phyloP scores from a whole-genome alignment of 768 basidiomycete species.

The Butyriboletus loyo region DNA sequence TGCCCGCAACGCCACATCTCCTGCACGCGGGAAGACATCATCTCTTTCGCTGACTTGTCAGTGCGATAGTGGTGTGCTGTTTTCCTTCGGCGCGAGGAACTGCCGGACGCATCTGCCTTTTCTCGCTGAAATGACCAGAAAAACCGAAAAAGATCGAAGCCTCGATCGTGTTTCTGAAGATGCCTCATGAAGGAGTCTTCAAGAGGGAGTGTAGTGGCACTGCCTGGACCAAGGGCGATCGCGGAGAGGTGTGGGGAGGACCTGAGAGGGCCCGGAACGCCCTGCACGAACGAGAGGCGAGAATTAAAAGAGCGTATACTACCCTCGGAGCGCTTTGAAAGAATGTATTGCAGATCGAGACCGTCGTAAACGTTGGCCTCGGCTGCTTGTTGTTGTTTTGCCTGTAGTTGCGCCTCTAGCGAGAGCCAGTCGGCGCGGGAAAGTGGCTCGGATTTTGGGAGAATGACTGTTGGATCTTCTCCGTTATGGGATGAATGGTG shows the following conservation, averaged over 20 bases:
- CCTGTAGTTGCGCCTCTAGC: constrained; percentile 41
- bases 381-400: constrained; percentile 14
- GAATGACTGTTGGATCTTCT: constrained; percentile 24
- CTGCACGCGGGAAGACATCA: constrained; percentile 31
- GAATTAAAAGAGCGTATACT: constrained; percentile 32
- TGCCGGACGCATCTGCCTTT: constrained; percentile 36
- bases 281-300: constrained; percentile 18
- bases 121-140: constrained; percentile 64
- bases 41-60: constrained; percentile 18
- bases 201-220: constrained; percentile 31
- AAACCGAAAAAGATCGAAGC: constrained; percentile 41
- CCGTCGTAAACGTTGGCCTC: constrained; percentile 27
- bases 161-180: constrained; percentile 38
- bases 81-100: constrained; percentile 25
- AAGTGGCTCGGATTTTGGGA: constrained; percentile 47
- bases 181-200: constrained; percentile 42
- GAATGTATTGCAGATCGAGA: constrained; percentile 45
- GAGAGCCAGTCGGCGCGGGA: constrained; percentile 51
- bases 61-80: constrained; percentile 9
- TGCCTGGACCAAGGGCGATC: constrained; percentile 26
- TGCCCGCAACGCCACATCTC: constrained; percentile 68
- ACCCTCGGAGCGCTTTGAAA: constrained; percentile 34
- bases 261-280: neutral
- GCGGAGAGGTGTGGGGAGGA: constrained; percentile 30
- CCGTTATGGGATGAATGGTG: constrained; percentile 18